These are phyloP conservation scores for Poronia punctata DNA, from an alignment of 495 filamentous ascomycete species.

Conservation along the genomic window DNA sequence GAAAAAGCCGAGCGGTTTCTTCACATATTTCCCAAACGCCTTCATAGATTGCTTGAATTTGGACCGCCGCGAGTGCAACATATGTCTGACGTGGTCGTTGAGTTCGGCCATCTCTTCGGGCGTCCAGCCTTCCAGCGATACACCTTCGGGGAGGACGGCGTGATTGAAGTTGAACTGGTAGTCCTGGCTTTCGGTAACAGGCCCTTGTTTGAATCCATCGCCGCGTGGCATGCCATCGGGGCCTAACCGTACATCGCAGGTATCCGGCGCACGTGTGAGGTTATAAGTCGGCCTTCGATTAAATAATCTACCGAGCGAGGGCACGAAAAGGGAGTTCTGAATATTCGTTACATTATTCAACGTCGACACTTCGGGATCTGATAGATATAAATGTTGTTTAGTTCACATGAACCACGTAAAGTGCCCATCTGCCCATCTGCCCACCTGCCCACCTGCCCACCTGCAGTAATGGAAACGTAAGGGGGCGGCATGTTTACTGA, in stretches of 20 bases:
- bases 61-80: constrained; percentile 68
- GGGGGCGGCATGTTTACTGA: constrained; percentile 26
- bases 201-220: constrained; percentile 17
- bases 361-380: constrained; percentile 69
- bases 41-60: constrained; percentile 69
- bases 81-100: constrained; percentile 75
- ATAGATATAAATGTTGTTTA: background rate
- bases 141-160: constrained; percentile 58
- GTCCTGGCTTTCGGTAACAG: constrained; percentile 12
- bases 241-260: constrained; percentile 13
- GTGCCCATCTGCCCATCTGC: no score
- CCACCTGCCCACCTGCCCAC: no score
- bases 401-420: no score
- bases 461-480: no score
- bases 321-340: constrained; percentile 71
- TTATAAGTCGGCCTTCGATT: constrained; percentile 70
- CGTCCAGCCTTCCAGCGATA: constrained; percentile 60
- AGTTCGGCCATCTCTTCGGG: constrained; percentile 61
- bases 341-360: constrained; percentile 72
- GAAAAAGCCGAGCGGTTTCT: constrained; percentile 65
- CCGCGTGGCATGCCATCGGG: constrained; percentile 14
- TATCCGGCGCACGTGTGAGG: constrained; percentile 45
- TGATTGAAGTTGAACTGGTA: constrained; percentile 26
- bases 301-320: constrained; percentile 56
- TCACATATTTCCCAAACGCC: constrained; percentile 67